Base-by-base conservation (phyloP, 2,329 filamentous ascomycete species). In the Trichophyton mentagrophytes region DNA sequence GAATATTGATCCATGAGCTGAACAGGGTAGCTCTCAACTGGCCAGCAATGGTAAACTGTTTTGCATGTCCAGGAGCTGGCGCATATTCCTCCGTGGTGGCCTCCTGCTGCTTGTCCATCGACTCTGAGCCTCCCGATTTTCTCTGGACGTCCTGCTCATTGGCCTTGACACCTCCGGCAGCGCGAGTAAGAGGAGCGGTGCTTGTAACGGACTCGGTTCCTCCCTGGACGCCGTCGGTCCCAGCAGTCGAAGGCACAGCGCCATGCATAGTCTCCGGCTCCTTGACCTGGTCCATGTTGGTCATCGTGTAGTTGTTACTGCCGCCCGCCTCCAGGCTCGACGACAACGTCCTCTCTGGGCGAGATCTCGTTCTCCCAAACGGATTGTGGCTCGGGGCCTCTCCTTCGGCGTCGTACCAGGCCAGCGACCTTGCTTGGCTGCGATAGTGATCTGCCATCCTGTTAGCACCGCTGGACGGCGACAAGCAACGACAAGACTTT, bases 1-100 rank as follows among this genome's bases (percentile, higher is more conserved):
- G 76, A 25, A 95, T 69, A 69, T 96, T 96, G 76, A 96, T 87
- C 84, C 88, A 95, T 0, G 89, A 93, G 67, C 83, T 86, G 65
- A 95, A 82, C 2, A 95, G 67, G 0, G 89, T 90, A 17, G 87
- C 84, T 66, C 85, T 83, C 36, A 77, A 58, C 66, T 77, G 75
- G 49, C 71, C 70, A 15, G 66, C 68, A 33, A 71, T 62, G 1
- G 75, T 77, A 60, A 74, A 77, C 27, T 65, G 68, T 22, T 70
- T 71, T 42, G 67, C 70, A 1, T 64, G 44, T 22, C 60, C 56
- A 13, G 49, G 25, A 2, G 49, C 25, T 8, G 49, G 49, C 49
- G 3, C 27, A 11, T 53, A 25, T 15, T 30, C 49, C 2, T 4
- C 25, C 3, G 20, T 25, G 7, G 13, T 33, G 13, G 49, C 17